Percentiles rank a stretch among this genome's conserved stretches.
phyloP scores from a whole-genome alignment of 2,329 filamentous ascomycete species.

The Madurella mycetomatis region DNA sequence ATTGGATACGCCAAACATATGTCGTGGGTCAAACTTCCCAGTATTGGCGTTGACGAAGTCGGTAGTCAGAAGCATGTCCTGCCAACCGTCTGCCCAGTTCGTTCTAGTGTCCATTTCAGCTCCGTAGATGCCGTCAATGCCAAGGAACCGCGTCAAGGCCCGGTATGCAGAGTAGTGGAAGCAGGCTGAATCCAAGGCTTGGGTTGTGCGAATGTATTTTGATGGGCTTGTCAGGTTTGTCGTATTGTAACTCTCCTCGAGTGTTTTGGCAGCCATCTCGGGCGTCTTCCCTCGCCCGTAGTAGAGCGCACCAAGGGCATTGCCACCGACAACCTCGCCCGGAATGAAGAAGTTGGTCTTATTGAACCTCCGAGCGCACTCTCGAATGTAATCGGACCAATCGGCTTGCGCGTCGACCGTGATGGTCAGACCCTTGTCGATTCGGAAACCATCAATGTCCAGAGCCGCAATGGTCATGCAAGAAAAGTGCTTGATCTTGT shows the following conservation, averaged over 20 bases:
- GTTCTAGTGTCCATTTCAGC: constrained; percentile 50
- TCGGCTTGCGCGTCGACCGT: constrained; percentile 57
- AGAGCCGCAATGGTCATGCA: constrained; percentile 58
- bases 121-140: constrained; percentile 52
- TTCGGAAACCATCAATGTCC: constrained; percentile 62
- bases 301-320: constrained; percentile 55
- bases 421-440: constrained; percentile 62
- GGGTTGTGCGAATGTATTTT: constrained; percentile 37
- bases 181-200: constrained; percentile 40
- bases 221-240: constrained; percentile 41
- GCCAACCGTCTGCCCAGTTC: constrained; percentile 48
- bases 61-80: constrained; percentile 48
- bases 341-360: constrained; percentile 62
- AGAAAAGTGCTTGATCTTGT: constrained; percentile 55
- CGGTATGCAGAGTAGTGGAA: constrained; percentile 59
- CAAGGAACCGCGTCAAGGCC: constrained; percentile 54
- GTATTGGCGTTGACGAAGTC: constrained; percentile 23
- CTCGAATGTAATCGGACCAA: constrained; percentile 52
- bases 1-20: constrained; percentile 40
- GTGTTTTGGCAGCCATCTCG: constrained; percentile 20
- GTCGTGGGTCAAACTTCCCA: constrained; percentile 18
- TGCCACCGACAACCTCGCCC: constrained; percentile 59
- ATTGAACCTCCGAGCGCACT: constrained; percentile 52
- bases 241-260: constrained; percentile 35
- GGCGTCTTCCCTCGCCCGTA: constrained; percentile 53